Evolutionary conservation across 768 basidiomycete genomes (phyloP).

Genomic region (Nevesoporus exiguus): DNA sequence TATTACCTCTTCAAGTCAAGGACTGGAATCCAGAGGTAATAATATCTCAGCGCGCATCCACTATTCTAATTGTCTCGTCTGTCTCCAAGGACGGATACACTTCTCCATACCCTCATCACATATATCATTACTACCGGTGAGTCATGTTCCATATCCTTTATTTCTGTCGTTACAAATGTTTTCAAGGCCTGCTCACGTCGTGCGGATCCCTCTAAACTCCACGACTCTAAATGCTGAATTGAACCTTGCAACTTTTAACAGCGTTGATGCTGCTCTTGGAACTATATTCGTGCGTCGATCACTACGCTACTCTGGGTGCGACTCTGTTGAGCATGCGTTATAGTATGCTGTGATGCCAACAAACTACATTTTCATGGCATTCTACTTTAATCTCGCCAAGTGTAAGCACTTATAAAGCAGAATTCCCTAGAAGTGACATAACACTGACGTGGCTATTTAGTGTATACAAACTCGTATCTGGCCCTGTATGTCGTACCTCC

Average conservation of each 20-base stretch:
- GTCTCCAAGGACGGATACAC: slow-evolving; percentile 44
- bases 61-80: not conserved
- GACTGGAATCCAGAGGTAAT: slow-evolving; percentile 49
- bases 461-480: slow-evolving; percentile 57
- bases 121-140: slow-evolving; percentile 57
- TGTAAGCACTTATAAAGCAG: slow-evolving; percentile 31
- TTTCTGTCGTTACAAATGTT: not conserved
- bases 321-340: not conserved
- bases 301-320: not conserved
- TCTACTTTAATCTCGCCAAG: slow-evolving; percentile 53
- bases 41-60: not conserved
- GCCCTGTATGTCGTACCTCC: slow-evolving; percentile 33
- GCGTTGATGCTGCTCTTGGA: slow-evolving; percentile 45
- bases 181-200: slow-evolving; percentile 39
- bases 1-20: slow-evolving; percentile 45
- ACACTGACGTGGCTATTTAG: slow-evolving; percentile 22
- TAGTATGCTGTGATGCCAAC: slow-evolving; percentile 49
- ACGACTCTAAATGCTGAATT: not conserved
- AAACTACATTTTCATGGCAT: slow-evolving; percentile 53
- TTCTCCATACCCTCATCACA: slow-evolving; percentile 45
- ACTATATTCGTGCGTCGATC: slow-evolving; percentile 34
- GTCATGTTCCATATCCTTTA: slow-evolving; percentile 14
- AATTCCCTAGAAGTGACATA: not conserved
- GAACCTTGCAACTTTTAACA: slow-evolving; percentile 19
- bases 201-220: slow-evolving; percentile 20